These are phyloP conservation scores for Vitis hybrid DNA, from an alignment of 177 flowering plant species.

Conservation along the genomic window DNA sequence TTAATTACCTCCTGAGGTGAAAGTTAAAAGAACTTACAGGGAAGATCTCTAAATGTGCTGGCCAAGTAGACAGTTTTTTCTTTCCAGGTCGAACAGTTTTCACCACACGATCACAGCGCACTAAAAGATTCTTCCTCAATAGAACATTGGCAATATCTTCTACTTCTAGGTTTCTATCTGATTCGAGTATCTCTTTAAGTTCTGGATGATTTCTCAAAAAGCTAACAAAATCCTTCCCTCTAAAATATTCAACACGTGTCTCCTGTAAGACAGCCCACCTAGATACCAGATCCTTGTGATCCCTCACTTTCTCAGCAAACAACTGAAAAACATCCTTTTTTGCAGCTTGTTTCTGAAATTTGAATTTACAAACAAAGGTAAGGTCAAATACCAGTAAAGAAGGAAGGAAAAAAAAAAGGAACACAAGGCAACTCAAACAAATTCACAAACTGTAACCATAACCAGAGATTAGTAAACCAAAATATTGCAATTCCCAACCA, in stretches of 20 bases:
- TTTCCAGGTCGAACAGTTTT: slow-evolving; percentile 97
- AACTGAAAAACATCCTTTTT: slow-evolving; percentile 83
- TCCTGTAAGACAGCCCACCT: slow-evolving; percentile 98
- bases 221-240: slow-evolving; percentile 87
- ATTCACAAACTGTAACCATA: too few relatives aligned
- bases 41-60: slow-evolving; percentile 91
- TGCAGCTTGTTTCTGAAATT: slow-evolving; percentile 67
- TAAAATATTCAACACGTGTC: slow-evolving; percentile 94
- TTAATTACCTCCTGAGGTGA: neutral
- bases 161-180: slow-evolving; percentile 60
- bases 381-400: neutral
- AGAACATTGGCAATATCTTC: slow-evolving; percentile 77
- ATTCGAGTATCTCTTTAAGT: slow-evolving; percentile 68
- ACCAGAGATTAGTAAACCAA: too few relatives aligned
- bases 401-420: neutral
- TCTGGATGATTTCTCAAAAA: slow-evolving; percentile 82
- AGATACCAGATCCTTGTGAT: slow-evolving; percentile 82
- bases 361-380: neutral
- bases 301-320: slow-evolving; percentile 96
- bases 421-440: neutral
- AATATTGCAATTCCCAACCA: too few relatives aligned
- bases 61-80: slow-evolving; percentile 96
- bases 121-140: slow-evolving; percentile 72
- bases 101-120: slow-evolving; percentile 94
- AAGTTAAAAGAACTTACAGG: slow-evolving; percentile 49